These are phyloP conservation scores for Saturnispora zaruensis DNA, from an alignment of 805 yeast genomes.

Conservation along the genomic window DNA sequence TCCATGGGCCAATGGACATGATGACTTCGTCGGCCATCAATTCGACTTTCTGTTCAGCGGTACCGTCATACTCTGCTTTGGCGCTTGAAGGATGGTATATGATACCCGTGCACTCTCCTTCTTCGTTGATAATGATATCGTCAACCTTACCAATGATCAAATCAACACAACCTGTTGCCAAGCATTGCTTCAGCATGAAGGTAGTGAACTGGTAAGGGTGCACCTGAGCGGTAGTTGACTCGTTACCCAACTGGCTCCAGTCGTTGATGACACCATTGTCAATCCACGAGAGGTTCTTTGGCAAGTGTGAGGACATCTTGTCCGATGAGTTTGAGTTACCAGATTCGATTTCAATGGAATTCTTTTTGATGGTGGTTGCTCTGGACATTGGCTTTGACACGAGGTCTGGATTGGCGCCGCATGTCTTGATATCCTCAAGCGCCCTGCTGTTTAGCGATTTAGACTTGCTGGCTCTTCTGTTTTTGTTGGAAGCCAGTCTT, in stretches of 20 bases:
- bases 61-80: slow-evolving; percentile 27
- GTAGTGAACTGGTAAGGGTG: slow-evolving; percentile 95
- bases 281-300: slow-evolving; percentile 72
- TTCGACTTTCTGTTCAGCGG: slow-evolving; percentile 31
- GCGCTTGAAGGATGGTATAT: slow-evolving; percentile 40
- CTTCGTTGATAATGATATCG: slow-evolving; percentile 53
- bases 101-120: slow-evolving; percentile 66
- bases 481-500: slow-evolving; percentile 8
- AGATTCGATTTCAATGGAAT: slow-evolving; percentile 28
- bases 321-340: slow-evolving; percentile 12
- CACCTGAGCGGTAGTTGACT: slow-evolving; percentile 89
- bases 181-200: slow-evolving; percentile 67
- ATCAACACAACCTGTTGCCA: slow-evolving; percentile 76
- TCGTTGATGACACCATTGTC: slow-evolving; percentile 51
- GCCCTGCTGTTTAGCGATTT: not conserved
- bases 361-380: slow-evolving; percentile 29
- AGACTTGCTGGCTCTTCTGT: not conserved
- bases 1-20: slow-evolving; percentile 94
- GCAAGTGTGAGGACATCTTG: slow-evolving; percentile 30
- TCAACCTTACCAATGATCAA: slow-evolving; percentile 78
- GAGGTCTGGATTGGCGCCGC: slow-evolving; percentile 4
- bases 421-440: not conserved
- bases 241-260: slow-evolving; percentile 77
- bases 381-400: slow-evolving; percentile 20
- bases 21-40: slow-evolving; percentile 70